Evolutionary conservation across 2,329 filamentous ascomycete genomes (phyloP).

Genomic region (Leptographium lundbergii): DNA sequence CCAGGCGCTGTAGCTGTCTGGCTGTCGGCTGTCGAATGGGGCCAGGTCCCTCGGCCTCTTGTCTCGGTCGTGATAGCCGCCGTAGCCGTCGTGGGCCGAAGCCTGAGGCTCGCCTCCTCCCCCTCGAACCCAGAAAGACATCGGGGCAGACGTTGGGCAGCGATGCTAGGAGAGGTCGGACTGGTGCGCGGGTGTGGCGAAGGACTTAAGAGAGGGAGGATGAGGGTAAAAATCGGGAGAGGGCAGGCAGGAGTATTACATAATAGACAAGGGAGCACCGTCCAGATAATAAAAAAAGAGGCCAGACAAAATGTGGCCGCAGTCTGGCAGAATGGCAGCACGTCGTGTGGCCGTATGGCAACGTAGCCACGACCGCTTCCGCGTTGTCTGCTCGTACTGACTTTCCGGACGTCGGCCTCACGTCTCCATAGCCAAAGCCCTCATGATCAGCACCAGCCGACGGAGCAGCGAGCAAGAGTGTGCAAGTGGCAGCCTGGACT

Average conservation of each 20-base stretch:
- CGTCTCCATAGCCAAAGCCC: neutral
- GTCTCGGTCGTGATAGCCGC: neutral
- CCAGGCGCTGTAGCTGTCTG: neutral
- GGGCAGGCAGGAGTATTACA: neutral
- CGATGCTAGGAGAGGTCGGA: neutral
- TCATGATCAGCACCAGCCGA: neutral
- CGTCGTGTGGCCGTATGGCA: too few species aligned
- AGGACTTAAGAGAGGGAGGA: neutral
- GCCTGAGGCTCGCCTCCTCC: neutral
- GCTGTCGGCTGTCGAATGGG: neutral
- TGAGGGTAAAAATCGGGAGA: neutral
- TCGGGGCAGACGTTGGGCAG: neutral
- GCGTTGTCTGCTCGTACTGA: neutral
- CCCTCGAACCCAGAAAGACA: neutral
- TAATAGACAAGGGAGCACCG: neutral
- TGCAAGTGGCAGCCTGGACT: neutral
- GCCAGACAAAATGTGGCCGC: neutral
- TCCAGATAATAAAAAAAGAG: neutral
- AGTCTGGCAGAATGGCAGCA: too few species aligned
- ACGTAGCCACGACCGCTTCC: neutral
- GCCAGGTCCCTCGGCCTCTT: neutral
- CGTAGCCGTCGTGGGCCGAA: neutral
- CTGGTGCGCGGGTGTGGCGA: neutral
- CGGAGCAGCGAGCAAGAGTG: neutral
- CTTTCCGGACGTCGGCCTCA: neutral